Percentiles rank a stretch among this genome's conserved stretches.
These are phyloP conservation scores for Ambrosia trifida DNA, from an alignment of 129 eudicot species.

Conservation along the genomic window DNA sequence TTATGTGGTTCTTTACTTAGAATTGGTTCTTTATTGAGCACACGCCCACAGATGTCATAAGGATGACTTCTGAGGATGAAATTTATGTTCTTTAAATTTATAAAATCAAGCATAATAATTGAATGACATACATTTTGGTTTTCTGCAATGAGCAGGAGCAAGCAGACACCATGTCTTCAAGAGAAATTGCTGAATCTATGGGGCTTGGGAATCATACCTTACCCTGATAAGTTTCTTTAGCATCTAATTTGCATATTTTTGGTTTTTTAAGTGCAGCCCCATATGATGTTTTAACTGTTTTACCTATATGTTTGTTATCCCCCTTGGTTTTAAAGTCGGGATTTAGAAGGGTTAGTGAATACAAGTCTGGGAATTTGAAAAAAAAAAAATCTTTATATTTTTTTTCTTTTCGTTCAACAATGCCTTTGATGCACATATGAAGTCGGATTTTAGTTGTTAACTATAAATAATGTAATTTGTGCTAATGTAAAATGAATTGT, in stretches of 20 bases:
- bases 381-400: not conserved
- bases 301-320: not conserved
- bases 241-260: not conserved
- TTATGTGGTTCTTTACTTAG: too few relatives aligned
- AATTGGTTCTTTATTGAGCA: too few relatives aligned
- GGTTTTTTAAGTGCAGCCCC: not conserved
- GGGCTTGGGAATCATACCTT: slow-evolving; percentile 76
- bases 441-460: not conserved
- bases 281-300: not conserved
- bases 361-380: slow-evolving; percentile 4
- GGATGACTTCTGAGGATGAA: too few relatives aligned
- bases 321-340: not conserved
- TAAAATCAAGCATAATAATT: not conserved
- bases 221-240: slow-evolving; percentile 43
- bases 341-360: not conserved
- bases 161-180: slow-evolving; percentile 70
- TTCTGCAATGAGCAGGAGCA: slow-evolving; percentile 57
- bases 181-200: slow-evolving; percentile 78
- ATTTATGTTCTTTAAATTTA: not conserved
- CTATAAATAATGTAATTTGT: slow-evolving; percentile 6
- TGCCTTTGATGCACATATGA: slow-evolving; percentile 3
- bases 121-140: not conserved
- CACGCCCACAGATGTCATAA: too few relatives aligned
- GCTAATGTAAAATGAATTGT: not conserved
- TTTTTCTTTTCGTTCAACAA: not conserved